Base-by-base conservation (phyloP, 2,329 filamentous ascomycete genomes). In the Talaromyces rugulosus region DNA sequence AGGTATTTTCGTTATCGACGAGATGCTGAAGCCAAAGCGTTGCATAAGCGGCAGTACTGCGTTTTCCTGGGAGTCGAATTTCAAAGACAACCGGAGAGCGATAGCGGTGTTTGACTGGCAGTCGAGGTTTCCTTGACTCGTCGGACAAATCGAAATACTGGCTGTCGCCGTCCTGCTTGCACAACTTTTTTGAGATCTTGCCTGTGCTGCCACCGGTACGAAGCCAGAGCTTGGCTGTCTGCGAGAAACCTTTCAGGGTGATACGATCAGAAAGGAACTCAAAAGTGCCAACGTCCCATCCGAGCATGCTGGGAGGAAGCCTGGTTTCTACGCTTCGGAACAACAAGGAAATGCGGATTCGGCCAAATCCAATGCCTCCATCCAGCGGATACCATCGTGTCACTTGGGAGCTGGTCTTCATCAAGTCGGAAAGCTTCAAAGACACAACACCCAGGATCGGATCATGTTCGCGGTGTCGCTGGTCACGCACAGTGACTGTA, bases 311-410 rank as follows among this genome's bases (percentile, higher is more conserved):
- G 0, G 90, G 90, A n/a, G 93, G 93, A 1, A 98, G 82, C 53
- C 87, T 87, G 59, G 94, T 89, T 74, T 96, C 93, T 51, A 97
- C 86, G 31, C 91, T 93, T 31, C 94, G 88, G 85, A 97, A 96
- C 3, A 98, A 83, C 3, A 98, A 77, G 0, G 92, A 96, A 67
- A 99, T 89, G 47, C 93, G 89, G 63, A 96, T 84, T 7, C 94
- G 89, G 44, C 95, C 95, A 66, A 95, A 98, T 0, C 95, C 91
- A 65, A 98, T 88, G 11, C 95, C 95, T 27, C 94, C 95, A 71
- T 96, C 93, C 0, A 99, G 83, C n/a, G 95, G 94, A 73, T 97
- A 98, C 92, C 93, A 97, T 63, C 92, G 83, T 2, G 92, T 96
- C 60, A 88, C 84, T 74, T 98, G 92, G 52, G 92, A 96, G 66